These are phyloP conservation scores for Calonectria hawksworthii DNA, from an alignment of 2,329 filamentous ascomycete genomes.

Conservation along the genomic window DNA sequence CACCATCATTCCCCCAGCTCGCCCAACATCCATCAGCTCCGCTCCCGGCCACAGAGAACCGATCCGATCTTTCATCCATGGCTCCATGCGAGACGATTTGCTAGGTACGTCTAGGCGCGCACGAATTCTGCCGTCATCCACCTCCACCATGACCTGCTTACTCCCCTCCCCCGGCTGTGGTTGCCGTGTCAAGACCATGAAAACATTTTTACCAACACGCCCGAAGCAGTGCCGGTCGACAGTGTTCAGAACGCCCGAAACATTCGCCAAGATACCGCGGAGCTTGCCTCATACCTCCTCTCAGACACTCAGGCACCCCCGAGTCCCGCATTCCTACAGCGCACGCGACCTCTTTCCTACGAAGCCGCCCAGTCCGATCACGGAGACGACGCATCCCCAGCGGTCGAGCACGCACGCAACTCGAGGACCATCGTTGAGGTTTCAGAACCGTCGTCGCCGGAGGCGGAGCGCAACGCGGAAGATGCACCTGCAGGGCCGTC, in stretches of 20 bases:
- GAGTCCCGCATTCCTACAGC: constrained; percentile 62
- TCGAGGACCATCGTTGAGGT: constrained; percentile 72
- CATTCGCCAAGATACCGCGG: constrained; percentile 88
- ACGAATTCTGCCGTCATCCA: constrained; percentile 5
- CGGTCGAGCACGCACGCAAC: constrained; percentile 42
- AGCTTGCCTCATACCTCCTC: constrained; percentile 86
- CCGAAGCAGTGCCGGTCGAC: constrained; percentile 67
- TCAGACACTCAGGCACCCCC: constrained; percentile 69
- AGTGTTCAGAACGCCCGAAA: constrained; percentile 81
- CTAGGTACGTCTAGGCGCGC: constrained; percentile 57
- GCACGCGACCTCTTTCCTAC: constrained; percentile 47
- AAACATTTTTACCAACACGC: constrained; percentile 13
- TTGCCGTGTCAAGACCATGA: neutral
- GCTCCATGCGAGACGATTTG: constrained; percentile 71
- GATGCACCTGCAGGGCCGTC: constrained; percentile 52
- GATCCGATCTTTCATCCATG: constrained; percentile 79
- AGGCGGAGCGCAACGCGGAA: constrained; percentile 27
- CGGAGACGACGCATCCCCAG: constrained; percentile 34
- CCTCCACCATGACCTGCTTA: constrained; percentile 13
- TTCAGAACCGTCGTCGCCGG: constrained; percentile 61
- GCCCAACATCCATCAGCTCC: constrained; percentile 58
- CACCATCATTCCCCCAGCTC: constrained; percentile 39
- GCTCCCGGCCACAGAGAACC: constrained; percentile 69
- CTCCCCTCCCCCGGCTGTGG: neutral
- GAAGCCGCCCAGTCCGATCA: constrained; percentile 44